phyloP scores from a whole-genome alignment of 805 yeast species.

The Yarrowia osloensis region DNA sequence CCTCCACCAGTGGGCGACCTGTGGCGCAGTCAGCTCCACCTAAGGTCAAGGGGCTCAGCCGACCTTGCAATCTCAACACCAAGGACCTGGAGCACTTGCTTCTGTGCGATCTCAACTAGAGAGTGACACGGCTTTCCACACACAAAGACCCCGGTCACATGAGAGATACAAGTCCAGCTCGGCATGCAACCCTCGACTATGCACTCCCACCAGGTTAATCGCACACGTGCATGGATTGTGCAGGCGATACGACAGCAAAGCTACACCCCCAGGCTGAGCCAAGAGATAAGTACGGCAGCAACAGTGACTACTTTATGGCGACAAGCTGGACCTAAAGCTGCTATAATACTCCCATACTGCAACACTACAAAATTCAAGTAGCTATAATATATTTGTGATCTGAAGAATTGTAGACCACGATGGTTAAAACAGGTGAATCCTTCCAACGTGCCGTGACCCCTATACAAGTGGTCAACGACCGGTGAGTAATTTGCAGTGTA shows the following conservation, averaged over 20 bases:
- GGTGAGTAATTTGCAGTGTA: no score
- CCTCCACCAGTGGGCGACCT: neutral
- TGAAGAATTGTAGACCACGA: neutral
- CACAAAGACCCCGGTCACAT: neutral
- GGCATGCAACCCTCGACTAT: neutral
- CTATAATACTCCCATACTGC: neutral
- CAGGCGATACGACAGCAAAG: slow-evolving; percentile 1
- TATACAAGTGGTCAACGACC: no score
- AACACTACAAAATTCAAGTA: neutral
- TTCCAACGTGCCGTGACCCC: no score
- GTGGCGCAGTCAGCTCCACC: neutral
- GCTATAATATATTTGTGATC: neutral
- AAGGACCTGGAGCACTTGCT: slow-evolving; percentile 17
- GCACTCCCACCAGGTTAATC: neutral
- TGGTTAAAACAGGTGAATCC: no score
- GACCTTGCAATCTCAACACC: slow-evolving; percentile 7
- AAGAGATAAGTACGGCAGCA: neutral
- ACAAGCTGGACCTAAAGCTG: neutral
- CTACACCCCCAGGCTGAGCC: neutral
- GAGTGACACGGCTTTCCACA: neutral
- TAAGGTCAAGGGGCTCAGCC: neutral
- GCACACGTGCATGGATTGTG: slow-evolving; percentile 1
- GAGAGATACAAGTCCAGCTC: neutral
- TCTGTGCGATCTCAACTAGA: slow-evolving; percentile 12
- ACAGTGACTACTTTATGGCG: neutral